A percentile compares a stretch with the other conserved stretches of the same genome.
phyloP scores from a whole-genome alignment of 2,329 filamentous ascomycete species.

The Penicillium sp. region DNA sequence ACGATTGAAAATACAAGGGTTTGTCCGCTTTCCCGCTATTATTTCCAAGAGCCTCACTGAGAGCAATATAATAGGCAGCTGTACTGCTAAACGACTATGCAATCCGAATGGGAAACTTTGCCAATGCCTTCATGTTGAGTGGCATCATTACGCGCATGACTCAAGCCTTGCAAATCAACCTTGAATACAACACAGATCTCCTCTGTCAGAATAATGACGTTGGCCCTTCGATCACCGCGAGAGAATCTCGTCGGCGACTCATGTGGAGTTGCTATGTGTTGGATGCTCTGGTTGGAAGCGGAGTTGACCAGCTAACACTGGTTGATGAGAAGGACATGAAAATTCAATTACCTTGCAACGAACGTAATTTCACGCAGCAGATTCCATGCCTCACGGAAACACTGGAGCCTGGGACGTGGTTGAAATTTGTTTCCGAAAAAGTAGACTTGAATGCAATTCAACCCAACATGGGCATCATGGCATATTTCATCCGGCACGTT shows the following conservation, averaged over 20 bases:
- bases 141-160: conserved; percentile 36
- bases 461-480: conserved; percentile 30
- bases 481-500: conserved; percentile 28
- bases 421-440: conserved; percentile 21
- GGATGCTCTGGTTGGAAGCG: conserved; percentile 36
- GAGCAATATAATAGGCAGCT: conserved; percentile 16
- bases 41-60: too few relatives aligned
- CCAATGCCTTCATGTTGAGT: conserved; percentile 39
- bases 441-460: conserved; percentile 14
- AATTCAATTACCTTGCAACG: conserved; percentile 38
- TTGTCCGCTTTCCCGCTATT: background rate
- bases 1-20: conserved; percentile 32
- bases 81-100: conserved; percentile 39
- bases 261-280: conserved; percentile 40
- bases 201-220: conserved; percentile 28
- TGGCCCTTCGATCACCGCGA: conserved; percentile 26
- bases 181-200: conserved; percentile 38
- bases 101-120: conserved; percentile 36
- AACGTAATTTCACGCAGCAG: conserved; percentile 36
- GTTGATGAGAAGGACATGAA: conserved; percentile 37
- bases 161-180: conserved; percentile 38
- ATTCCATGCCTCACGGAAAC: conserved; percentile 36
- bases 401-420: conserved; percentile 24
- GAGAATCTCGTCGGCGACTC: conserved; percentile 36
- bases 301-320: conserved; percentile 37